Conservation (phyloP, 2,329 filamentous ascomycete genomes). For the Immersiporthe knoxdaviesiana region DNA sequence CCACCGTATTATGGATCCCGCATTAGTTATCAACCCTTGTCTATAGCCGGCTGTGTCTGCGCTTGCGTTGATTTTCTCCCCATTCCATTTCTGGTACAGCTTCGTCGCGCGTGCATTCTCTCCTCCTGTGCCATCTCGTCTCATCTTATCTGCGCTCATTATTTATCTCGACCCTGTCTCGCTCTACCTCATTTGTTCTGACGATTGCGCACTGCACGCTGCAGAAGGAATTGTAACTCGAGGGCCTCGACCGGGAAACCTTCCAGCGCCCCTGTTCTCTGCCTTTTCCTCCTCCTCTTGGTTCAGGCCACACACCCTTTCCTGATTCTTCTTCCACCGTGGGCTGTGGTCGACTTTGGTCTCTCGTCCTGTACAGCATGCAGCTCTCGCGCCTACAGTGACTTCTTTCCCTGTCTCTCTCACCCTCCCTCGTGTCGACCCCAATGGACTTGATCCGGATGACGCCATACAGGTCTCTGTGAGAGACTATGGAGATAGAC, state of each 20-base stretch:
- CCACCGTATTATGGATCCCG: constrained; percentile 6
- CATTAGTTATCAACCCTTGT: constrained; percentile 16
- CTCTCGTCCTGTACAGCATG: constrained; percentile 20
- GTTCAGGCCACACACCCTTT: background rate
- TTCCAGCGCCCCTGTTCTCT: background rate
- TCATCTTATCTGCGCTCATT: constrained; percentile 24
- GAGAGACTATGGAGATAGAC: constrained; percentile 16
- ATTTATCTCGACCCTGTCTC: constrained; percentile 25
- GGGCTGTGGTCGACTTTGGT: background rate
- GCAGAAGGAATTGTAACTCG: constrained; percentile 13
- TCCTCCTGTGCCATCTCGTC: constrained; percentile 24
- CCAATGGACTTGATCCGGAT: background rate
- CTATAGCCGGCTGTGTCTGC: constrained; percentile 15
- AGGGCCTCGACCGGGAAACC: background rate
- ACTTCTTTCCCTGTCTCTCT: background rate
- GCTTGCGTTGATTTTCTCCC: constrained; percentile 17
- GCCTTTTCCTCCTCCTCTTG: background rate
- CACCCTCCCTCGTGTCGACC: background rate
- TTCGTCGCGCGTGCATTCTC: constrained; percentile 20
- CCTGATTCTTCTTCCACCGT: background rate
- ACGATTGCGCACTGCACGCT: constrained; percentile 20
- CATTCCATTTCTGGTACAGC: constrained; percentile 22
- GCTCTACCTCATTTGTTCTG: constrained; percentile 18
- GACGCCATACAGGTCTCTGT: constrained; percentile 9
- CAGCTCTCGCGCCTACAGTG: constrained; percentile 14